Evolutionary conservation across 2,329 filamentous ascomycete species (phyloP), one percentile per base, ranked within the genome.

Genomic region (Lachnellula hyalina): DNA sequence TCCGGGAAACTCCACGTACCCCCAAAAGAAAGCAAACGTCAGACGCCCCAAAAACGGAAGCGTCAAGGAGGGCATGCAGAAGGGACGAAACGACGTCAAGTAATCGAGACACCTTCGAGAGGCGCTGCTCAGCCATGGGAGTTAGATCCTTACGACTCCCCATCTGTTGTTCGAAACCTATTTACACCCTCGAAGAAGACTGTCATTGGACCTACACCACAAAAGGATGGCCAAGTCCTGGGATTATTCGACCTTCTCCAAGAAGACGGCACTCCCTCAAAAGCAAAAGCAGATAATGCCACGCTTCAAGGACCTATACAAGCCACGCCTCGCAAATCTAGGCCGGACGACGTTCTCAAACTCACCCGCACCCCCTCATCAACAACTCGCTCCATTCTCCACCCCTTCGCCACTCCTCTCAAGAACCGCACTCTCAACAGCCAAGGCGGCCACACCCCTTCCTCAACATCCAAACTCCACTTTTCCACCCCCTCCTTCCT

Each of bases 121-220:
- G 53, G 40, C 7, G 59, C 34, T 21, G 48, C 62, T 55, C 66
- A 69, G 12, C 62, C 67, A 17, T 69, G 73, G 41, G 70, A 75
- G 44, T 65, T 74, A 21, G 75, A 78, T 40, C 71, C 76, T 49
- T 75, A 76, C 64, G 74, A 74, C 44, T 84, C 83, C 1, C 83
- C 84, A 1, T 79, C 78, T 1, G 73, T 78, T 44, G 75, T 78
- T 38, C 75, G 82, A 32, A 82, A 78, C 55, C 73, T 86, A 5
- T 86, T 86, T 65, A 83, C 81, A 54, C 81, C 83, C 1, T 72
- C 72, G 0, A 75, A 78, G 11, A 81, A 82, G 2, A 83, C 81
- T 5, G 80, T 78, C 0, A 80, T 94, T 57, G 88, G 87, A 2
- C 89, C 89, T 1, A 94, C 89, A 12, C 89, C 89, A 3, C 89